phyloP scores from a whole-genome alignment of 148 eudicot species.

The Spergularia bocconei region DNA sequence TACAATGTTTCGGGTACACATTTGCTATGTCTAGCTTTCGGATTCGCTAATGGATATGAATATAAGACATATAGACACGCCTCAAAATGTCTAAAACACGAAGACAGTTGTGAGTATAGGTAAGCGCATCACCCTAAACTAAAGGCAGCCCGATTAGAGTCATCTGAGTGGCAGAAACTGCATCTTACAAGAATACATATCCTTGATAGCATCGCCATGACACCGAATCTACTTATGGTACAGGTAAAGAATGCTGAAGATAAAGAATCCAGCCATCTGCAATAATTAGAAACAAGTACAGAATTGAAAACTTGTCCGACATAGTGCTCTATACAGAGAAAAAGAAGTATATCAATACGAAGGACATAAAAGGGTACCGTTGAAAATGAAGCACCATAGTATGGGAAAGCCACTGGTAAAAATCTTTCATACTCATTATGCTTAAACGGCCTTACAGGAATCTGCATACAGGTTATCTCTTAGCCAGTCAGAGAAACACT shows the following conservation, averaged over 20 bases:
- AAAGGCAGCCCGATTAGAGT: neutral
- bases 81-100: neutral
- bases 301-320: neutral
- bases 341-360: neutral
- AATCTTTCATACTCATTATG: conserved; percentile 35
- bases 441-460: conserved; percentile 32
- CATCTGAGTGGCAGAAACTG: conserved; percentile 9
- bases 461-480: conserved; percentile 15
- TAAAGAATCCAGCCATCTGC: conserved; percentile 35
- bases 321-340: neutral
- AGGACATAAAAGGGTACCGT: conserved; percentile 21
- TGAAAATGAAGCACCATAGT: conserved; percentile 35
- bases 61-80: neutral
- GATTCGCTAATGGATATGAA: neutral
- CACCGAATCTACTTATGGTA: conserved; percentile 27
- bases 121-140: neutral
- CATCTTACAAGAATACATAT: neutral
- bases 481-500: neutral
- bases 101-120: neutral
- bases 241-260: conserved; percentile 30
- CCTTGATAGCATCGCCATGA: neutral
- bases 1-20: neutral
- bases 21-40: neutral
- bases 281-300: neutral
- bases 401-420: conserved; percentile 36